Base-by-base conservation (phyloP, 2,329 filamentous ascomycete species). In the Alternaria gaisen region DNA sequence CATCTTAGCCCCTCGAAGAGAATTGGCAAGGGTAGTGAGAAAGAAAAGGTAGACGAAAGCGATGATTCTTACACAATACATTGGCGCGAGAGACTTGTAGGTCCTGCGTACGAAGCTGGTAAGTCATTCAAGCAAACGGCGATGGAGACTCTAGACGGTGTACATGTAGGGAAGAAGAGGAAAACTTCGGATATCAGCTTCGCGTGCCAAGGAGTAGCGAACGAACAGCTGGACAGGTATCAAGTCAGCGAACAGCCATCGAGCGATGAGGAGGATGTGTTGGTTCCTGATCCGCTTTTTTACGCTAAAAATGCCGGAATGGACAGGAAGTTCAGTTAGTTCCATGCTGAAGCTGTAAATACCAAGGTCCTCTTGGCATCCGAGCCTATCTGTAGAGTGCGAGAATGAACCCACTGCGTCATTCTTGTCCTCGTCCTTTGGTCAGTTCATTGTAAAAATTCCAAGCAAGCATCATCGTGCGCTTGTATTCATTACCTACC, bases 131-230 rank as follows among this genome's bases (percentile, higher is more conserved):
- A 47, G 42, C 28, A 63, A 50, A 50, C 24, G 51, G 30, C 42
- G 9, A 36, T 34, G 42, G 11, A 57, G 9, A 56, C 22, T 8
- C 30, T 60, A 20, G 57, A 56, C 22, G 40, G 44, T 24, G 44
- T 56, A 22, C 30, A 46, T 44, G 28, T 32, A 52, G 53, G 18
- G 28, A 62, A 38, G 53, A 65, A 64, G 52, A 60, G 63, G 22
- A 61, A 44, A 20, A 58, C 50, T 26, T 71, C 66, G 14, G 67
- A 66, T 51, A 50, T 54, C 16, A 72, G 70, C 50, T 73, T 73
- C 58, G 52, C 16, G 10, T 73, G 71, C 43, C 64, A 59, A 53
- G 72, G 72, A 7, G 5, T 72, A n/a, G n/a, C 1, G 14, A 32
- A 50, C 9, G 43, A 50, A 41, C 14, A 58, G 8, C 28, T 44